Evolutionary conservation across 345 rosid genomes (phyloP).

Genomic region (Eutrema japonicum): DNA sequence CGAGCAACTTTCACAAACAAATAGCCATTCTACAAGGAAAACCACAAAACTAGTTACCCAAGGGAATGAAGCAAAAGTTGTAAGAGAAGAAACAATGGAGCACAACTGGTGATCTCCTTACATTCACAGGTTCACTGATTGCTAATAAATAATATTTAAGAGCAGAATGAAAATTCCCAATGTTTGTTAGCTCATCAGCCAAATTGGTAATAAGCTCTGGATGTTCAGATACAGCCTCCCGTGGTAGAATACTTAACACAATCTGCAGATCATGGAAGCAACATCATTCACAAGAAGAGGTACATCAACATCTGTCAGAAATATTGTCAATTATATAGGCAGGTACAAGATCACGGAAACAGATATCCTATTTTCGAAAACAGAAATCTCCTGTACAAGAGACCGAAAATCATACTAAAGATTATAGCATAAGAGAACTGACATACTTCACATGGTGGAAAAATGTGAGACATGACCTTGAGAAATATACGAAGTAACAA

Average conservation of each 20-base stretch:
- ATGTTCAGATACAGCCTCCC: conserved; percentile 49
- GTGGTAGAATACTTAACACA: conserved; percentile 51
- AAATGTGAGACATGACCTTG: conserved; percentile 24
- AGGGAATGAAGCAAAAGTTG: conserved; percentile 24
- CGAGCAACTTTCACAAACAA: conserved; percentile 69
- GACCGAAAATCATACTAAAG: conserved; percentile 1
- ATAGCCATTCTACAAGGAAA: conserved; percentile 44
- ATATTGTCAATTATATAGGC: background rate
- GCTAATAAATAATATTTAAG: conserved; percentile 80
- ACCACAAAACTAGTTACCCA: conserved; percentile 32
- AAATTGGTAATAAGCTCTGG: conserved; percentile 56
- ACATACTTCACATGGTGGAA: conserved; percentile 16
- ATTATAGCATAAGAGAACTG: conserved; percentile 16
- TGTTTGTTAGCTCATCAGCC: conserved; percentile 71
- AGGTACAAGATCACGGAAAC: conserved; percentile 16
- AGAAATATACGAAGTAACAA: background rate
- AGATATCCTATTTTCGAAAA: background rate
- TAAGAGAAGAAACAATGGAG: conserved; percentile 21
- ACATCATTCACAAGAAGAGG: conserved; percentile 30
- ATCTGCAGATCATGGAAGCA: conserved; percentile 50
- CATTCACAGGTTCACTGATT: conserved; percentile 51
- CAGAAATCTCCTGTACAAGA: background rate
- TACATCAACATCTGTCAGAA: conserved; percentile 13
- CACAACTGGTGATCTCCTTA: conserved; percentile 49
- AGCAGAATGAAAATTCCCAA: conserved; percentile 59